These are phyloP conservation scores for Populus alba DNA, from an alignment of 345 rosid species.

Conservation along the genomic window DNA sequence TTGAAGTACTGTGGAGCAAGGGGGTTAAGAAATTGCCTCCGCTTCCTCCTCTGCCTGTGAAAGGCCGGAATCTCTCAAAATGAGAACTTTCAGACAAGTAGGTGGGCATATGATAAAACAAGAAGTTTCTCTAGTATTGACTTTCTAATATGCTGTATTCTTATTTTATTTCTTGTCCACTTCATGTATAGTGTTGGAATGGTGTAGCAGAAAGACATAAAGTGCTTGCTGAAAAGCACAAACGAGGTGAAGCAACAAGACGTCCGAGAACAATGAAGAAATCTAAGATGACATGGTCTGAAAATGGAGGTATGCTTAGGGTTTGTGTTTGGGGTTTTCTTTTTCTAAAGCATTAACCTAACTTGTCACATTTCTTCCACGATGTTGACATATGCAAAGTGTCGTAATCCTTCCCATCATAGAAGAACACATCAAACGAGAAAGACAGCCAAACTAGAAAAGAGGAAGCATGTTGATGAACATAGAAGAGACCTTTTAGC, in stretches of 20 bases:
- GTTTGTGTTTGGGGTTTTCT: not conserved
- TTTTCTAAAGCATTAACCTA: not conserved
- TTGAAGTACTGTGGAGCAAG: conserved; percentile 66
- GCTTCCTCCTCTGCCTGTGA: conserved; percentile 57
- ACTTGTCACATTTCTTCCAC: not conserved
- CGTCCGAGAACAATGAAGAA: conserved; percentile 35
- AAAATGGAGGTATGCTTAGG: conserved; percentile 26
- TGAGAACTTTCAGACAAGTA: conserved; percentile 58
- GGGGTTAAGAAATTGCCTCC: conserved; percentile 51
- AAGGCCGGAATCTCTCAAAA: conserved; percentile 61
- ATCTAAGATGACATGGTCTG: conserved; percentile 30
- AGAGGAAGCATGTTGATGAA: conserved; percentile 15
- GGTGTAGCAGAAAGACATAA: conserved; percentile 46
- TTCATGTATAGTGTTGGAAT: conserved; percentile 40
- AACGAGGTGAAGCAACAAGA: conserved; percentile 62
- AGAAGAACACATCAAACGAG: conserved; percentile 23
- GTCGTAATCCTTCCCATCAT: conserved; percentile 29
- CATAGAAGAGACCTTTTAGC: conserved; percentile 14
- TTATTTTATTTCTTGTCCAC: not conserved
- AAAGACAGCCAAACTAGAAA: conserved; percentile 27
- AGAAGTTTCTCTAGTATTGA: not conserved
- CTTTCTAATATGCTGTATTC: not conserved
- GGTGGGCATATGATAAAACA: not conserved
- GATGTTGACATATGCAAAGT: conserved; percentile 39
- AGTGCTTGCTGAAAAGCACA: conserved; percentile 59